Base-by-base conservation (phyloP, 1,284 basidiomycete genomes). In the Xerocomus nothofagi region DNA sequence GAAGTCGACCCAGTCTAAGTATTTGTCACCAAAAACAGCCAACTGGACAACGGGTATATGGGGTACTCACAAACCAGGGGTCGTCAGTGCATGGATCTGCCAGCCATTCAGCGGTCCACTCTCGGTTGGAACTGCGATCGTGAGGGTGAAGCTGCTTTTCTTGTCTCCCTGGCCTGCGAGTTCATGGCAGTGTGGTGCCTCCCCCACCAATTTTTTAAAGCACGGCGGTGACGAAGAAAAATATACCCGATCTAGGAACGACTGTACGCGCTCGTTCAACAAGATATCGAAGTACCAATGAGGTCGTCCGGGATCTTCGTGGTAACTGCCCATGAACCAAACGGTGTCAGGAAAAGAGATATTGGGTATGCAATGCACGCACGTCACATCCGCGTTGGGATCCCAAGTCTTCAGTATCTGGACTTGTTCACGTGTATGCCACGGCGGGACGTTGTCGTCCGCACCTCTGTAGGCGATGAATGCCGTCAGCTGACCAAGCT, bases 391-490 rank as follows among this genome's bases (percentile, higher is more conserved):
- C 2, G 77, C 73, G n/a, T 72, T 61, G 0, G 72, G 60, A 43
- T 76, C 70, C 80, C 80, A 87, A 3, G 76, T 72, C 57, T 77
- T 76, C 21, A 91, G 58, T 9, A 80, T 67, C 45, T 75, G 74
- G 9, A 86, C 73, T 24, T 77, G 68, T 59, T 86, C 83, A 21
- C 88, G 78, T 4, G 82, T 81, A 58, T 92, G 89, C 87, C 88
- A 91, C 0, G 81, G 77, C 3, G 90, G 89, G 6, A 92, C 90
- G 52, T 93, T 92, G 27, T 83, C 80, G 56, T 92, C 90, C 41
- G 71, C 70, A 1, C 83, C 86, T 10, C 87, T 89, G 55, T 26
- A 11, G 14, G 9, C 45, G 18, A 41, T 7, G 11, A 15, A 30
- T 7, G 24, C 2, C 11, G 10, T 61, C 40, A 57, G 38, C 20